A percentile compares a stretch with the other conserved stretches of the same genome.
Evolutionary conservation across 106 monocot species (phyloP).

Genomic region (Amphibolis antarctica): DNA sequence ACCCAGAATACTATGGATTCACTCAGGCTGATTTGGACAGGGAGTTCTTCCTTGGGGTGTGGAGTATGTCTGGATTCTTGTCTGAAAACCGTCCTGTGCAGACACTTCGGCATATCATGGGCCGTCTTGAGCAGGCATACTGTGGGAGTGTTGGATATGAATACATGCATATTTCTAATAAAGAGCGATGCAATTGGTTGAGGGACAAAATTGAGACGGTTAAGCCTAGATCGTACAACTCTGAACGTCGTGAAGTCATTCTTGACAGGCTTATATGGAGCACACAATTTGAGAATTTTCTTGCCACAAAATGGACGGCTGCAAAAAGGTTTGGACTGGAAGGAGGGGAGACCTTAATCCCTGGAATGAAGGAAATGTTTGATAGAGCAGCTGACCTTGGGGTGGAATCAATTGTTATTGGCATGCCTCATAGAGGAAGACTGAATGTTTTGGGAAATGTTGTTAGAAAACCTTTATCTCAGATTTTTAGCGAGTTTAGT

Average conservation of each 20-base stretch:
- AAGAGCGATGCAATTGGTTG: constrained; percentile 91
- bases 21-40: constrained; percentile 71
- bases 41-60: constrained; percentile 92
- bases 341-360: constrained; percentile 81
- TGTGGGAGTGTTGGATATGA: constrained; percentile 87
- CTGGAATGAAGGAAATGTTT: constrained; percentile 99
- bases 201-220: constrained; percentile 82
- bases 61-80: constrained; percentile 84
- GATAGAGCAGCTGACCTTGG: constrained; percentile 69
- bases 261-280: constrained; percentile 96
- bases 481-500: constrained; percentile 86
- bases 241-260: constrained; percentile 55
- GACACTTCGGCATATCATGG: constrained; percentile 60
- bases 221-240: constrained; percentile 33
- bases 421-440: constrained; percentile 90
- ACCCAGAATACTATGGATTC: constrained; percentile 61
- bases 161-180: constrained; percentile 89
- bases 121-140: constrained; percentile 71
- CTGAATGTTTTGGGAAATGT: constrained; percentile 91
- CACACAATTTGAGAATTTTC: constrained; percentile 81
- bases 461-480: constrained; percentile 67
- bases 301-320: constrained; percentile 69
- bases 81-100: constrained; percentile 83
- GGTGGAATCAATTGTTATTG: constrained; percentile 83
- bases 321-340: constrained; percentile 93